Evolutionary conservation across 2,329 filamentous ascomycete genomes (phyloP).

Genomic region (Paecilomyces sp.): DNA sequence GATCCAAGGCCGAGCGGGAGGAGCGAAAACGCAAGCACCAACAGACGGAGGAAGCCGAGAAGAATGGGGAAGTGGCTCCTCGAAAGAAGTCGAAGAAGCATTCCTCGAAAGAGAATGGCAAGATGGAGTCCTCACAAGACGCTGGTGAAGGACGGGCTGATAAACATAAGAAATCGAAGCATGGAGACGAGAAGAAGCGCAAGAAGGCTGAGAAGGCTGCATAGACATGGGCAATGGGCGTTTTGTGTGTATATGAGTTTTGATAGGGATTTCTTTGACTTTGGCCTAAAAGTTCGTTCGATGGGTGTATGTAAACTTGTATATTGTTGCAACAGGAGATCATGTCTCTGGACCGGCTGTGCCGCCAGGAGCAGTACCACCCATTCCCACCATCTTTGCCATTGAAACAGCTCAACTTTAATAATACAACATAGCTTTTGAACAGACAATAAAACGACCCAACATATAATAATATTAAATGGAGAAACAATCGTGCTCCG

Average conservation of each 20-base stretch:
- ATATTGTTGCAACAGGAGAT: neutral
- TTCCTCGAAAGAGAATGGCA: constrained; percentile 9
- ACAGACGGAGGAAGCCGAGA: constrained; percentile 21
- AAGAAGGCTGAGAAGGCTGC: constrained; percentile 21
- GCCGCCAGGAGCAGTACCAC: neutral
- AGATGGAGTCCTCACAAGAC: constrained; percentile 16
- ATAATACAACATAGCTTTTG: too few relatives aligned
- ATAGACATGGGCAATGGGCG: neutral
- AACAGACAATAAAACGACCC: neutral
- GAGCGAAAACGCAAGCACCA: constrained; percentile 32
- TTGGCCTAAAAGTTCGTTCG: neutral
- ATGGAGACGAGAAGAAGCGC: constrained; percentile 27
- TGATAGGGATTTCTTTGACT: neutral
- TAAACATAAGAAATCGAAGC: constrained; percentile 22
- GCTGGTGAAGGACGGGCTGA: constrained; percentile 29
- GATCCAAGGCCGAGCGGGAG: constrained; percentile 17
- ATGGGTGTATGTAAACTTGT: neutral
- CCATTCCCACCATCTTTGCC: neutral
- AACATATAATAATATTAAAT: neutral
- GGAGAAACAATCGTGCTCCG: neutral
- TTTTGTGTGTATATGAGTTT: neutral
- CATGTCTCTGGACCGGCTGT: neutral
- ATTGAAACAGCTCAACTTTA: too few relatives aligned
- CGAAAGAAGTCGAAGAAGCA: constrained; percentile 37
- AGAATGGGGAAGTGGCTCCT: constrained; percentile 15